Evolutionary conservation across 2,329 filamentous ascomycete species (phyloP), one percentile per base, ranked within the genome.

Genomic region (Aureobasidium sp.): DNA sequence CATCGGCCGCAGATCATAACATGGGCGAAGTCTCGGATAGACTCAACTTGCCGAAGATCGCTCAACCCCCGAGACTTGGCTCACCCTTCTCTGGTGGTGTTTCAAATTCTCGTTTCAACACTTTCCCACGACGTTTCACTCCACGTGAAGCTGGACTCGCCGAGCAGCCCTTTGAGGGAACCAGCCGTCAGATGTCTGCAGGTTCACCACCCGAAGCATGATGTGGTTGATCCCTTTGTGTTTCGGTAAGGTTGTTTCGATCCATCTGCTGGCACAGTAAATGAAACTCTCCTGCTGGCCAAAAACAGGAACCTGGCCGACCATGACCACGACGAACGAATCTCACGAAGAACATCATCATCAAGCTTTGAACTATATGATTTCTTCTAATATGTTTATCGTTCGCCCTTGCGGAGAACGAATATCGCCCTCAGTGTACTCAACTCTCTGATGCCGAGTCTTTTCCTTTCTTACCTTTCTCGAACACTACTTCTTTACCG

Each of bases 51-150:
- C 51, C 51, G 0, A 37, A 37, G 27, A 48, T 54, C 8, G 56
- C 55, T 10, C 67, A 67, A 2, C 68, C 70, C 1, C 67, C 70
- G 38, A 71, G 74, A 30, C 67, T 76, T 2, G 72, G 73, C 6
- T 76, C 74, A 37, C 74, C 74, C 1, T 76, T 76, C 56, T 66
- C 66, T 34, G 68, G 70, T 51, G 65, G 66, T 22, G 61, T 71
- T 6, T 57, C 56, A 1, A 61, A 61, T 32, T 58, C 63, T 17
- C 65, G 66, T 47, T 66, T 63, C 61, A 74, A 74, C 57, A 76
- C 73, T 4, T 76, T 76, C 56, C 74, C 74, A 14, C 69, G 74
- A 47, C 68, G 68, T 54, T 68, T 65, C 22, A 63, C 65, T 6
- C 64, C 67, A 12, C 65, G 66, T 45, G 63, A 64, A 44, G 69